phyloP scores from a whole-genome alignment of 2,329 filamentous ascomycete species.

The Neofusicoccum kwambonambiense region DNA sequence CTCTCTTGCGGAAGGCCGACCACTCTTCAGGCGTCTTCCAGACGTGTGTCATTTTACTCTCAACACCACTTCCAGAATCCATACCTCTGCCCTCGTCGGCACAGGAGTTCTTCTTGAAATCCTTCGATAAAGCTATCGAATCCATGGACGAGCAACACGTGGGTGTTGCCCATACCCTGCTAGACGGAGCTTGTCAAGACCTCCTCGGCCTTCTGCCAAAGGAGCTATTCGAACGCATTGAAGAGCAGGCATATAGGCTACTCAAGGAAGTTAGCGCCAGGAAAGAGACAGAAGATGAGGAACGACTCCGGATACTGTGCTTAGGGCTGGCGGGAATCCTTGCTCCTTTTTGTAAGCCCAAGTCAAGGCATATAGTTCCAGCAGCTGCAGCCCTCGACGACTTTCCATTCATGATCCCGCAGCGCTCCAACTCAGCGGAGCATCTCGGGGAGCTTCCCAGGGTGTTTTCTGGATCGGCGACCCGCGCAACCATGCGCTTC shows the following conservation, averaged over 20 bases:
- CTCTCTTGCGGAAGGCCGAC: constrained; percentile 32
- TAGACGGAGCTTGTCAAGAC: constrained; percentile 36
- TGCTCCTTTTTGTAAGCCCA: not conserved
- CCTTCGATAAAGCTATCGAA: constrained; percentile 30
- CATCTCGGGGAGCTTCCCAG: not conserved
- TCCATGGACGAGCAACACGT: constrained; percentile 28
- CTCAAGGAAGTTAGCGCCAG: not conserved
- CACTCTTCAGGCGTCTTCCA: not conserved
- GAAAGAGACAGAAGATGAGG: not conserved
- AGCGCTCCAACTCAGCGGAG: not conserved
- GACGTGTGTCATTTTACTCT: constrained; percentile 34
- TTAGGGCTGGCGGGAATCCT: constrained; percentile 6
- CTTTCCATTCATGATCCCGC: not conserved
- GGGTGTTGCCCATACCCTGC: constrained; percentile 31
- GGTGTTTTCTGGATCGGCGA: not conserved
- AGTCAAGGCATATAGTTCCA: not conserved
- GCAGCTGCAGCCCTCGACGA: not conserved
- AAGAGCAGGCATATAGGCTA: not conserved
- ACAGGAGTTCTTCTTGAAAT: constrained; percentile 34
- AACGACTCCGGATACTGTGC: not conserved
- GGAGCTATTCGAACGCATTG: constrained; percentile 14
- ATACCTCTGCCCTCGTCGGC: constrained; percentile 33
- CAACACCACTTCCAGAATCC: constrained; percentile 30
- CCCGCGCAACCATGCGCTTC: constrained; percentile 30
- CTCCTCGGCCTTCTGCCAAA: constrained; percentile 28